Evolutionary conservation across 345 rosid genomes (phyloP), one percentile per base, ranked within the genome.

Genomic region (Citrus cavaleriei): DNA sequence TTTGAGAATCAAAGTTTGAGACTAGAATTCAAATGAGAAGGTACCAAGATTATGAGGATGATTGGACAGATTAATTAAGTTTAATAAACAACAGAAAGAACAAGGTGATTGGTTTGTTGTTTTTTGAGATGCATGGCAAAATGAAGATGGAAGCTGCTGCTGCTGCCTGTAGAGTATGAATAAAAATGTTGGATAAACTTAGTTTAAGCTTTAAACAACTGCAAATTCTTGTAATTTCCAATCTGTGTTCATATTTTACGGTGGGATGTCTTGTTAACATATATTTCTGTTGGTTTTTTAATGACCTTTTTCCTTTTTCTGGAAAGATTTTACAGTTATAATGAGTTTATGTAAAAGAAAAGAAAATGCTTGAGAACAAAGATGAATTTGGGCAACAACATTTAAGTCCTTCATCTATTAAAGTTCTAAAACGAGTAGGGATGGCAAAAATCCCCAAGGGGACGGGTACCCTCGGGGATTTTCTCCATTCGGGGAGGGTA

Each of bases 1-100:
- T 77, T 69, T 73, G 76, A 74, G 69, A 68, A 68, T 57, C 69
- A 67, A 34, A 54, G 67, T 64, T 58, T 62, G 73, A 74, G 65
- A 28, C 1, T 60, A 51, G 76, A 60, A 32, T 38, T 35, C 16
- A 70, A 59, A 78, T 18, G 72, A 61, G 24, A 22, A 37, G 74
- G 14, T 55, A 10, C 38, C 22, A 42, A 34, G 18, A 30, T 58
- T 68, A 25, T 14, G 37, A 37, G 27, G 38, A 58, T 67, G 40
- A 71, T 64, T 49, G 57, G 28, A 71, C 59, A 38, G 28, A 55
- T 54, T 18, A 54, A 30, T 54, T 18, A 54, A 30, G 28, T 30
- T 3, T 22, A 37, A 14, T 5, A 49, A 42, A 60, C 35, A 55
- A 24, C 34, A 24, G 7, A 27, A 4, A 19, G n/a, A 38, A 37